Percentiles rank a stretch among this genome's conserved stretches.
These are phyloP conservation scores for Xylariales sp. DNA, from an alignment of 2,329 filamentous ascomycete species.

Conservation along the genomic window DNA sequence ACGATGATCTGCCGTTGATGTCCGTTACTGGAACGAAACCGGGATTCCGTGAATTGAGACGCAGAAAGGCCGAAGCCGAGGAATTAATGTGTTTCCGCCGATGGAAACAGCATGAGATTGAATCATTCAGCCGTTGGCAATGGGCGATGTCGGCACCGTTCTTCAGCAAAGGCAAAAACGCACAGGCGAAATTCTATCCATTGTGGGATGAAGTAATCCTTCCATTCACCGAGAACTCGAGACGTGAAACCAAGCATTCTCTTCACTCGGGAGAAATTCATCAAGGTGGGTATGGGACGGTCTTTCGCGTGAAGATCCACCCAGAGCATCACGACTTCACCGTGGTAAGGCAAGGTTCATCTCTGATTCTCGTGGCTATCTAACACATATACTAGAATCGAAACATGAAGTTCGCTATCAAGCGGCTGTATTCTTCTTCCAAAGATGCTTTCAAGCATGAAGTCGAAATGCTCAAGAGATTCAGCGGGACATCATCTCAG, in stretches of 20 bases:
- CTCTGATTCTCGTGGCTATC: neutral
- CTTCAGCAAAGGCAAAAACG: neutral
- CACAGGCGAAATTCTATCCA: neutral
- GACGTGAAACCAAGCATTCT: neutral
- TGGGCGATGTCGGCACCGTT: neutral
- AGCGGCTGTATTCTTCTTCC: neutral
- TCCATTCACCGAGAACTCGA: neutral
- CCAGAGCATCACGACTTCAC: neutral
- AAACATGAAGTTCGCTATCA: neutral
- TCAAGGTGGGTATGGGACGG: neutral
- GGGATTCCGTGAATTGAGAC: no score
- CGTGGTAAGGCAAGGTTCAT: neutral
- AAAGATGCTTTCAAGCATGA: constrained; percentile 1
- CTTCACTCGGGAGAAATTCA: neutral
- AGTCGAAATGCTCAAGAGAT: neutral
- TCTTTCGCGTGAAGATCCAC: neutral
- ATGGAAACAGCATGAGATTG: neutral
- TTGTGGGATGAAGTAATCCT: neutral
- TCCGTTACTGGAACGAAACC: no score
- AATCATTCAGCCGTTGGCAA: neutral
- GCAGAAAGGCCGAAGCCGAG: neutral
- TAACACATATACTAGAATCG: neutral
- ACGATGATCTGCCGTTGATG: neutral
- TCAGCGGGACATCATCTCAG: neutral
- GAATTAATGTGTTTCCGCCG: neutral